Evolutionary conservation across 208 protist genomes (phyloP).

Genomic region (Trypanosoma conorhini): DNA sequence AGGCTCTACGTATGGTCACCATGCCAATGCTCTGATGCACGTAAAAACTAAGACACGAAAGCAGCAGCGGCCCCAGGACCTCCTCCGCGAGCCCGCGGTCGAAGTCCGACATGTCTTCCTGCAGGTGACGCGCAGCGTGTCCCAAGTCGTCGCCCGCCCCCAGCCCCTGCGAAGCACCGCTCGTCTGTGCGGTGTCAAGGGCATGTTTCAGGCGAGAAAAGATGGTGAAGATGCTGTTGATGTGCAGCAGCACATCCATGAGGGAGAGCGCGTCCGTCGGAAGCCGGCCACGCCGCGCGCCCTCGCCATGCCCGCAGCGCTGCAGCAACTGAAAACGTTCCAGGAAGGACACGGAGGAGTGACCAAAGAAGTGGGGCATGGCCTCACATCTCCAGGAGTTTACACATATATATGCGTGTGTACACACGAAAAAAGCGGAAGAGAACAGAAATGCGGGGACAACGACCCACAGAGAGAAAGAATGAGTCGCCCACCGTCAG

Average conservation of each 20-base stretch:
- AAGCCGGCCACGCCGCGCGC: not conserved
- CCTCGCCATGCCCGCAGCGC: not conserved
- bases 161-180: not conserved
- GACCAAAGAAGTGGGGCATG: constrained; percentile 25
- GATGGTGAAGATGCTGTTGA: constrained; percentile 37
- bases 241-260: constrained; percentile 42
- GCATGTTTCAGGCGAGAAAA: constrained; percentile 11
- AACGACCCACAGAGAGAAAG: too few species aligned
- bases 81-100: constrained; percentile 11
- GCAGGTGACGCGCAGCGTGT: not conserved
- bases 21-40: constrained; percentile 27
- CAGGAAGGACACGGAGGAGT: constrained; percentile 22
- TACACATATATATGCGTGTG: too few species aligned
- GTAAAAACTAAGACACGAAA: constrained; percentile 38
- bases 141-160: constrained; percentile 1
- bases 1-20: constrained; percentile 18
- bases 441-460: not conserved
- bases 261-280: constrained; percentile 40
- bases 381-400: not conserved
- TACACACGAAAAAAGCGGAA: constrained; percentile 6
- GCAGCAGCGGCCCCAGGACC: constrained; percentile 29
- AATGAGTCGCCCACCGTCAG: too few species aligned
- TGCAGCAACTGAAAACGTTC: constrained; percentile 22
- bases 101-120: constrained; percentile 23
- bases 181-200: not conserved